A percentile compares a stretch with the other conserved stretches of the same genome.
Conservation (phyloP, 345 rosid species). For the Salix exigua region DNA sequence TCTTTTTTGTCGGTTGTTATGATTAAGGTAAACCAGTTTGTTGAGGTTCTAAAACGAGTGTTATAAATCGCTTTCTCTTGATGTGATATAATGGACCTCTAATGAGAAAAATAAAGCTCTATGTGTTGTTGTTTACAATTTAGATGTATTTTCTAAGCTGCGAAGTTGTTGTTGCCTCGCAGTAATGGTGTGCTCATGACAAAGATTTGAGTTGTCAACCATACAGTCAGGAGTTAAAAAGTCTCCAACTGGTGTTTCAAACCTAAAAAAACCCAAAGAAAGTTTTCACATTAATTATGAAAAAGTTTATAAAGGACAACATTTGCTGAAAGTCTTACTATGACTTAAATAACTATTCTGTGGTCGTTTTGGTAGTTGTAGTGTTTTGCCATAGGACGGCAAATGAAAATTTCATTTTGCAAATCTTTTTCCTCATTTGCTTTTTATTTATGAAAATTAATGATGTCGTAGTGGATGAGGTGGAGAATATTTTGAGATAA, state of each 20-base stretch:
- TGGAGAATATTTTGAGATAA: neutral
- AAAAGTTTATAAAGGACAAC: neutral
- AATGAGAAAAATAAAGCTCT: neutral
- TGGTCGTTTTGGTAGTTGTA: conserved; percentile 49
- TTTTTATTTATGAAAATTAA: too few species aligned
- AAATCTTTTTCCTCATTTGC: too few species aligned
- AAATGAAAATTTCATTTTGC: neutral
- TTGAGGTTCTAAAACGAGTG: conserved; percentile 26
- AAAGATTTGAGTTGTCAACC: neutral
- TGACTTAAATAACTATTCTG: conserved; percentile 1
- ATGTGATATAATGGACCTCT: conserved; percentile 1
- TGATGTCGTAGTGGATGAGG: neutral
- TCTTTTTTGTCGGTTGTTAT: conserved; percentile 36
- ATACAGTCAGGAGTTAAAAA: neutral
- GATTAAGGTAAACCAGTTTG: conserved; percentile 16
- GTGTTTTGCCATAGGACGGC: conserved; percentile 38
- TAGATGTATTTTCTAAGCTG: neutral
- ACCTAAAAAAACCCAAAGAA: neutral
- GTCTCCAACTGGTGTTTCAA: neutral
- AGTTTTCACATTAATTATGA: neutral
- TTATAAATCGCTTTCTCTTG: conserved; percentile 16
- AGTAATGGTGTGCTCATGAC: neutral
- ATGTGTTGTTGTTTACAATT: neutral
- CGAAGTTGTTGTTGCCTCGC: neutral
- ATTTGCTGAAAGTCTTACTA: neutral